A percentile compares a stretch with the other conserved stretches of the same genome.
phyloP scores from a whole-genome alignment of 148 eudicot genomes.

The Limonium bicolor region DNA sequence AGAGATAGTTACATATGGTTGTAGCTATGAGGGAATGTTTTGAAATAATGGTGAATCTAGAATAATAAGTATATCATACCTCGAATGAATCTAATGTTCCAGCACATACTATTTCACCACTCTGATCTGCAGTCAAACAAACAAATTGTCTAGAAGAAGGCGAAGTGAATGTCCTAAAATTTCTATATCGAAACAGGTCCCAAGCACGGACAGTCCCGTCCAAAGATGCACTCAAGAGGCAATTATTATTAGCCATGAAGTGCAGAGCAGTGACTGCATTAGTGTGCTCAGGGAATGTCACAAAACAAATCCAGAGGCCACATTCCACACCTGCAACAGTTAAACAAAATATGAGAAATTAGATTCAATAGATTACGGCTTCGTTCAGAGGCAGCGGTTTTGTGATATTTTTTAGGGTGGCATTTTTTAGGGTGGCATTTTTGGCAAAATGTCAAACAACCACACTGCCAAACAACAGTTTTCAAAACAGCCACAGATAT shows the following conservation, averaged over 20 bases:
- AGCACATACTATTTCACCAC: slow-evolving; percentile 98
- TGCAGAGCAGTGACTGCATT: slow-evolving; percentile 95
- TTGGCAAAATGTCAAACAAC: too few species aligned
- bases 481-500: too few species aligned
- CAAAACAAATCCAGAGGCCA: slow-evolving; percentile 84
- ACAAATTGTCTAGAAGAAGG: slow-evolving; percentile 94
- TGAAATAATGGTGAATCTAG: too few species aligned
- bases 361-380: too few species aligned
- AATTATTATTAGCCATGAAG: slow-evolving; percentile 67
- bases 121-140: slow-evolving; percentile 80
- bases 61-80: too few species aligned
- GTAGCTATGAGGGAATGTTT: too few species aligned
- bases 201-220: slow-evolving; percentile 99
- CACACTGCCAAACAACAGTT: too few species aligned
- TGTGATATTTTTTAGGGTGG: too few species aligned
- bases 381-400: too few species aligned
- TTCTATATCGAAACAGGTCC: slow-evolving; percentile 85
- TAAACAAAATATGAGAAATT: too few species aligned
- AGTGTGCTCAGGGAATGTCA: slow-evolving; percentile 92
- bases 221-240: slow-evolving; percentile 88
- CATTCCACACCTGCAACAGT: slow-evolving; percentile 79
- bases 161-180: slow-evolving; percentile 84
- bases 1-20: too few species aligned
- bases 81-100: slow-evolving; percentile 99
- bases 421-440: too few species aligned